Evolutionary conservation across 1,284 basidiomycete species (phyloP), one percentile per base, ranked within the genome.

Genomic region (Amylostereum chailletii): DNA sequence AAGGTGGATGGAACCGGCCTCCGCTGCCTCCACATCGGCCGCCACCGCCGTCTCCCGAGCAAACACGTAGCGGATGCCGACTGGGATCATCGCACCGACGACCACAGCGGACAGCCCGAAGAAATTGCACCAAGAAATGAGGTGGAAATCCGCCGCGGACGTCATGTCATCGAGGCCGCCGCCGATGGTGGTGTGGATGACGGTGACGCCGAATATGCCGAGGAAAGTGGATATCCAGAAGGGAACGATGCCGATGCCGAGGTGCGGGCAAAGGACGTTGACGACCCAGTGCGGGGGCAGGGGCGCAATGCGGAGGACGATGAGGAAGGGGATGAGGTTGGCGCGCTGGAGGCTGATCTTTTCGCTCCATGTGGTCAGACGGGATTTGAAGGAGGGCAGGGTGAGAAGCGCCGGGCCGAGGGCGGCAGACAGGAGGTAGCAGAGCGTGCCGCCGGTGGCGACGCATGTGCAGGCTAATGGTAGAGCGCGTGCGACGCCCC

Each of bases 221-320:
- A 96, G 72, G 66, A 89, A 93, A 0, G 92, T 94, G 57, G 85
- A 88, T 46, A 81, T 69, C 94, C 94, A 99, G 67, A 99, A 99
- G 0, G 87, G 77, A 19, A 83, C 65, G 46, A 94, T 66, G 2
- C 80, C 76, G 56, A 99, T 95, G 26, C 93, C 92, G 10, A 99
- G 79, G 62, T 99, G 95, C 0, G 95, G 95, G 48, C 91, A 87
- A 10, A 97, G 72, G 49, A 97, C 78, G 67, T 98, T 98, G 58
- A 97, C 85, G 47, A 95, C 83, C 93, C 94, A 96, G 63, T 99
- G 95, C 3, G 95, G 95, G 2, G 95, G 95, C 11, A 98, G 76
- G 0, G 95, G 95, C 9, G 94, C 90, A 60, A 99, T 97, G 50
- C 91, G 85, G 34, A 96, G 74, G 26, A 98, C 83, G 64, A 98